phyloP scores from a whole-genome alignment of 108 stramenopile species.

The Mayamaea pseudoterrestris region DNA sequence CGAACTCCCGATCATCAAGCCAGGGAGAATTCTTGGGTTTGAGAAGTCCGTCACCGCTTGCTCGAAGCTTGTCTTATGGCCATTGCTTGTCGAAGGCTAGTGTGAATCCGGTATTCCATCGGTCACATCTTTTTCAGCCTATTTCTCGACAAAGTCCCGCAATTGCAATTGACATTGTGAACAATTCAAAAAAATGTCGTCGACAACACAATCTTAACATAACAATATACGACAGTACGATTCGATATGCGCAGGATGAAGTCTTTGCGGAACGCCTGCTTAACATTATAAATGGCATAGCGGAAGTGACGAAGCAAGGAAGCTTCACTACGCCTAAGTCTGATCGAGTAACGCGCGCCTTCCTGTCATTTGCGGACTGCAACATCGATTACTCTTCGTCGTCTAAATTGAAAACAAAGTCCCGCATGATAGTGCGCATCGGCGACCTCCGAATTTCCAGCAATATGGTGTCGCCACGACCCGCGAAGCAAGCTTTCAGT shows the following conservation, averaged over 20 bases:
- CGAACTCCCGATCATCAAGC: no score
- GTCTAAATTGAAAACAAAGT: conserved; percentile 23
- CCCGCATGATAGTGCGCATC: conserved; percentile 43
- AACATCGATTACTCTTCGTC: conserved; percentile 64
- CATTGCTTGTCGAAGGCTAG: no score
- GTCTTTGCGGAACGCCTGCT: no score
- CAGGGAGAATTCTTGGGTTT: no score
- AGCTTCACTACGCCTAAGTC: no score
- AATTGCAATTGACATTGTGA: no score
- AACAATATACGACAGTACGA: conserved; percentile 57
- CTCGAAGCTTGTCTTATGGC: no score
- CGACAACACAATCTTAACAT: no score
- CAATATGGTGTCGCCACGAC: conserved; percentile 47
- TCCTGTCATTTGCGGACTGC: conserved; percentile 49
- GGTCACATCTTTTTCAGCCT: conserved; percentile 43
- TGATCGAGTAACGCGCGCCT: no score
- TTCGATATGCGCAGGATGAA: no score
- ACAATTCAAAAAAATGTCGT: no score
- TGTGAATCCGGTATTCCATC: conserved; percentile 34
- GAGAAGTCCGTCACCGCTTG: no score
- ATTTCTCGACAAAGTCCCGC: conserved; percentile 66
- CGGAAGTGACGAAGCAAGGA: not conserved
- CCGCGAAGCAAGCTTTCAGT: conserved; percentile 33
- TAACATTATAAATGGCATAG: not conserved
- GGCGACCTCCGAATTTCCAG: conserved; percentile 59